Evolutionary conservation across 1,284 basidiomycete species (phyloP).

Genomic region (Rhodotorula sp.): DNA sequence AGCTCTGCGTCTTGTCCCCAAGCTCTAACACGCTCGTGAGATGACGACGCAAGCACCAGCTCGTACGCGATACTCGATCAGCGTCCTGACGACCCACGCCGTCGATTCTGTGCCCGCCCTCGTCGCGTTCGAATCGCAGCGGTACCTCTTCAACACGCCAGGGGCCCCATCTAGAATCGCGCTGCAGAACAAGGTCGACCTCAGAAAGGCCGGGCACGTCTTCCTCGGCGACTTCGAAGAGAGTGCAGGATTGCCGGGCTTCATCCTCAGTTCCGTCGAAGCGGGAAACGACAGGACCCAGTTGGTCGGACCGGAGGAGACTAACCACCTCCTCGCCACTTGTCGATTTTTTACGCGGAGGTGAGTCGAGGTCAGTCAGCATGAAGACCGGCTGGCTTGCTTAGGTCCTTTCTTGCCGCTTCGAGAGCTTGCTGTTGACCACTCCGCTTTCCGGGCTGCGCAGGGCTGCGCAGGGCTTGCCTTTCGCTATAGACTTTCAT

Average conservation of each 20-base stretch:
- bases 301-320: slow-evolving; percentile 37
- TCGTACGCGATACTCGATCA: slow-evolving; percentile 28
- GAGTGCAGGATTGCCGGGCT: slow-evolving; percentile 38
- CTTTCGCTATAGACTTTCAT: slow-evolving; percentile 31
- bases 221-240: slow-evolving; percentile 34
- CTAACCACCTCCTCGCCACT: slow-evolving; percentile 38
- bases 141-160: slow-evolving; percentile 43
- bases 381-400: too few species aligned
- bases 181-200: slow-evolving; percentile 34
- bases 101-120: slow-evolving; percentile 38
- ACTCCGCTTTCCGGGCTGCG: not conserved
- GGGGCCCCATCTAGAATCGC: slow-evolving; percentile 37
- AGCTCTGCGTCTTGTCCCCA: too few species aligned
- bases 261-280: slow-evolving; percentile 40
- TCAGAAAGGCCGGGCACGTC: slow-evolving; percentile 38
- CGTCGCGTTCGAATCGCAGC: slow-evolving; percentile 36
- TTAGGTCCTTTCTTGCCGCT: not conserved
- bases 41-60: slow-evolving; percentile 9
- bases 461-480: slow-evolving; percentile 24
- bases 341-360: slow-evolving; percentile 38
- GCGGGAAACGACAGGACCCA: slow-evolving; percentile 33
- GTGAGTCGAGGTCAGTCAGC: slow-evolving; percentile 11
- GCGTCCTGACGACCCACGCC: slow-evolving; percentile 32
- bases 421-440: not conserved
- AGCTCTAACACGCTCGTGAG: too few species aligned